Base-by-base conservation (phyloP, 177 flowering plant species). In the Vitis hybrid region DNA sequence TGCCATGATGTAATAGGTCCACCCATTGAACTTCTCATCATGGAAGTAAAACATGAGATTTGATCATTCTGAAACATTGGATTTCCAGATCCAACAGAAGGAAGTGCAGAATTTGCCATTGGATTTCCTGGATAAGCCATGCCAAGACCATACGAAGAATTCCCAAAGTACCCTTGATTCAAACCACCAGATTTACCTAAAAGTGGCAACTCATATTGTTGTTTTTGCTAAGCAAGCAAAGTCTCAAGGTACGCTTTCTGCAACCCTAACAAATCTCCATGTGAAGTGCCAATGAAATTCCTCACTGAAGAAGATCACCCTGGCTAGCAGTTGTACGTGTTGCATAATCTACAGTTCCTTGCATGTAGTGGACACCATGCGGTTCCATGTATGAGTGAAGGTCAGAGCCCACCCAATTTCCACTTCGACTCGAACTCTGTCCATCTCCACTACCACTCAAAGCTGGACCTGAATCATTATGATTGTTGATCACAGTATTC, bases 211-310 rank as follows among this genome's bases (percentile, higher is more conserved):
- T 72, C 84, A 75, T 79, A 78, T 53, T 87, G 92, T 49, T 87
- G 89, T 58, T 82, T 89, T 70, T 86, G 90, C 68, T 83, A 90
- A n/a, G 88, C 85, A 68, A 84, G 83, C 76, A 89, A 76, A 21
- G 84, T 74, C 68, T 78, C 86, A 70, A 89, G 78, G 68, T 87
- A 87, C 55, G 83, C 90, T 74, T 83, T 87, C 76, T 86, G 94
- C 68, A 87, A 56, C 56, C 48, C 83, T 30, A 81, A 73, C 68
- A 84, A 71, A 71, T 93, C 85, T 63, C 81, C 81, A 61, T 71
- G 77, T n/a, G 82, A 81, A 70, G 75, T 61, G 50, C 81, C 75
- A 27, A 69, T 14, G 73, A 71, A 62, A 55, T 76, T 77, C 70
- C 88, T 78, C 56, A 74, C 80, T 18, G 66, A 50, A 35, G 75